Base-by-base conservation (phyloP, 305 asterid genomes). In the Fraxinus dipetala region DNA sequence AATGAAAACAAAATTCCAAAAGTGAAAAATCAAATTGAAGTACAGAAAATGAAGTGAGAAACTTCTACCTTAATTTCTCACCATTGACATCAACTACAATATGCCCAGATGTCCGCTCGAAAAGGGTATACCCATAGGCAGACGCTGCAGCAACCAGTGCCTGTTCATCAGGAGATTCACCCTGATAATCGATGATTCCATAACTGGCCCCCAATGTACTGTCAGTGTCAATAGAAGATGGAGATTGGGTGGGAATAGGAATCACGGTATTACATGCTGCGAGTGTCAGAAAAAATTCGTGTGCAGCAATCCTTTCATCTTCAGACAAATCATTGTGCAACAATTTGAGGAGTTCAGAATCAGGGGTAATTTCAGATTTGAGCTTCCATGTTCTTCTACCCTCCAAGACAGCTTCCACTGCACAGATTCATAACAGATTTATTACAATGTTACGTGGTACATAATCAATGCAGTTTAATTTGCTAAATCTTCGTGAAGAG, bases 111-210 rank as follows among this genome's bases (percentile, higher is more conserved):
- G 98, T 94, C 82, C 99, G 91, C 85, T 96, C 99, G 83, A 89
- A 93, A 72, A 94, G 98, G 0, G 96, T 93, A 87, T 93, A 96
- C 35, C 93, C 98, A 91, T 94, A 96, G 43, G 98, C 94, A 74
- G 97, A 90, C 63, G 99, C 97, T 73, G 99, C 98, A 85, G 97
- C 88, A 82, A 91, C 98, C 80, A 96, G 83, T 80, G 99, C 98
- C 89, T 93, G 98, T 88, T 96, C 99, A 78, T 96, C 99, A 76
- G 99, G 99, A 85, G 98, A 96, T 88, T 96, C 99, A 32, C 99
- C 99, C 89, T 96, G 99, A 87, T 94, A 96, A 63, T 86, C 93
- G 86, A 96, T 86, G 82, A 91, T 81, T 84, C 83, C 86, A 72
- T 59, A 84, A 83, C 81, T 18, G 54, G 85, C 88, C 75, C 78